Conservation (phyloP, 75 land plant species). For the Cryptomeria japonica region DNA sequence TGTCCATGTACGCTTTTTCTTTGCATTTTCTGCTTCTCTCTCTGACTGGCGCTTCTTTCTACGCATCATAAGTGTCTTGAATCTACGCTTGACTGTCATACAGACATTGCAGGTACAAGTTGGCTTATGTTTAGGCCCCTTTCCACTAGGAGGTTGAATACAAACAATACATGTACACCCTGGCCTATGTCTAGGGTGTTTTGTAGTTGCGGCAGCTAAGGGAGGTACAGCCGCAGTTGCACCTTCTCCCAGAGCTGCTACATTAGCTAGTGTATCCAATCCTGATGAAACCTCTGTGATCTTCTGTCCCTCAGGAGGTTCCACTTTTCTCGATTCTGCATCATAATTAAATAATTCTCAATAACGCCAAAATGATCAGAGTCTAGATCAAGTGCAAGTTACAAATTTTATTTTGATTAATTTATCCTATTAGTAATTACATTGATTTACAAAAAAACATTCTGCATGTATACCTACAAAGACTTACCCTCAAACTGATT, state of each 20-base stretch:
- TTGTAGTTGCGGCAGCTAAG: constrained; percentile 66
- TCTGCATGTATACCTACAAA: background rate
- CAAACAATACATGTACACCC: constrained; percentile 96
- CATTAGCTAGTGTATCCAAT: constrained; percentile 74
- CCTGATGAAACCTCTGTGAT: constrained; percentile 46
- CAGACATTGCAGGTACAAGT: constrained; percentile 83
- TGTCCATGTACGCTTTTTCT: constrained; percentile 40
- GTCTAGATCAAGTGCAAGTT: background rate
- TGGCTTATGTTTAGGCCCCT: constrained; percentile 86
- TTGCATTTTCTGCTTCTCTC: constrained; percentile 65
- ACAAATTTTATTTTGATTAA: background rate
- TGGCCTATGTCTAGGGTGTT: constrained; percentile 87
- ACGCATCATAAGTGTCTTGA: constrained; percentile 76
- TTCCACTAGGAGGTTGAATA: constrained; percentile 95
- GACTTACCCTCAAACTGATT: background rate
- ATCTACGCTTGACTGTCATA: constrained; percentile 77
- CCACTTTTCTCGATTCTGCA: constrained; percentile 43
- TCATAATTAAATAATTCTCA: constrained; percentile 21
- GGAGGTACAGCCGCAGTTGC: constrained; percentile 26
- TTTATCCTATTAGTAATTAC: background rate
- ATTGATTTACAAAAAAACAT: background rate
- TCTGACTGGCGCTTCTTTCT: constrained; percentile 80
- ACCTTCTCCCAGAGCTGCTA: constrained; percentile 65
- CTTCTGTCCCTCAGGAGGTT: constrained; percentile 29
- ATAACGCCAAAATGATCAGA: background rate